phyloP scores from a whole-genome alignment of 1,139 yeast species.

The Yamadazyma epiphylla region DNA sequence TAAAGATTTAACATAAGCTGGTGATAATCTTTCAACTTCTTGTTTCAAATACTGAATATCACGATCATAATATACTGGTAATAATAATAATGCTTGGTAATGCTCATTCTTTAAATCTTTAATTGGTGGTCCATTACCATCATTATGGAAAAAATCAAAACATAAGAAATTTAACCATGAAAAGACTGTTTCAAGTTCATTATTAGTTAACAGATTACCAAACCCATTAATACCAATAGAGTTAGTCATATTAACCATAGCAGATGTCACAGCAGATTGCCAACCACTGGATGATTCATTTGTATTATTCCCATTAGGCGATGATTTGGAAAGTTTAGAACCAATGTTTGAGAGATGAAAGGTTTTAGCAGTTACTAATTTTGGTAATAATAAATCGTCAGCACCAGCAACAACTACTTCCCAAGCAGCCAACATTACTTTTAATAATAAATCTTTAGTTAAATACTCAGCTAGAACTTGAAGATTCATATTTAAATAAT shows the following conservation, averaged over 20 bases:
- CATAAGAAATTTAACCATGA: constrained; percentile 68
- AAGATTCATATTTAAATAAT: constrained; percentile 68
- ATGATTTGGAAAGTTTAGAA: constrained; percentile 12
- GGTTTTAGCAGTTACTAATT: constrained; percentile 56
- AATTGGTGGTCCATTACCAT: constrained; percentile 78
- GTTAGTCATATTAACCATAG: constrained; percentile 45
- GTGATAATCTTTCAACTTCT: constrained; percentile 58
- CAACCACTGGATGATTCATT: constrained; percentile 22
- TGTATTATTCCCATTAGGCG: constrained; percentile 6
- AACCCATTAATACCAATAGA: constrained; percentile 44
- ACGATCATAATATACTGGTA: constrained; percentile 67
- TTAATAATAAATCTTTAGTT: constrained; percentile 53
- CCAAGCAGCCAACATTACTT: constrained; percentile 81
- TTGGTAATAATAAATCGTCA: constrained; percentile 69
- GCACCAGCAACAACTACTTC: constrained; percentile 58
- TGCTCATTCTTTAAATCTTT: constrained; percentile 59
- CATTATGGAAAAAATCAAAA: constrained; percentile 72
- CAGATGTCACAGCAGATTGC: constrained; percentile 49
- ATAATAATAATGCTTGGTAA: constrained; percentile 60
- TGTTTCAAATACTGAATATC: constrained; percentile 46
- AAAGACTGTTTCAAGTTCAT: constrained; percentile 67
- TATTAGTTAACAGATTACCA: constrained; percentile 53
- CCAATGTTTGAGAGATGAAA: constrained; percentile 22
- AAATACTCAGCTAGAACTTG: constrained; percentile 62
- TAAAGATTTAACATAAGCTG: constrained; percentile 47